Base-by-base conservation (phyloP, 1,284 basidiomycete genomes). In the Vanrija humicola region DNA sequence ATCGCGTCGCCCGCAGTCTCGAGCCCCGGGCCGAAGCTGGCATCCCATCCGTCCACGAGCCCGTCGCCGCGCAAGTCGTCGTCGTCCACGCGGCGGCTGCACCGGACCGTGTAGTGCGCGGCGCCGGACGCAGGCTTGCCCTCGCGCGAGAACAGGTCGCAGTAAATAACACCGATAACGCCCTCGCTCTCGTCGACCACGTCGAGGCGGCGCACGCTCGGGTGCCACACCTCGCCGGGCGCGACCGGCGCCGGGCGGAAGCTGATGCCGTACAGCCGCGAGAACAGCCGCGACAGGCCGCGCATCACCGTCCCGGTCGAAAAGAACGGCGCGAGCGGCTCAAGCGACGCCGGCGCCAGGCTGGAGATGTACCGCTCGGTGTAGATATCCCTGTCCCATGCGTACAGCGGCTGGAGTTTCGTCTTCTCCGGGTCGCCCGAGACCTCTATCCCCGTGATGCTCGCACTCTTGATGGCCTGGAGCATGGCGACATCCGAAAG, bases 51-150 rank as follows among this genome's bases (percentile, higher is more conserved):
- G 1, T 55, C 49, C 8, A 61, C 55, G 45, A 77, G 48, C 5
- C 67, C 60, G 72, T 98, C 94, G 0, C 83, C 83, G 0, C 68
- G 72, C 52, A 83, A 80, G 69, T 97, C 90, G 66, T 98, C 95
- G 59, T 94, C 85, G 66, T 98, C 94, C 1, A 89, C 87, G 48
- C 95, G 79, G 43, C 95, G 79, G 2, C 92, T 96, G 77, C 96
- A 98, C 10, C 93, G 84, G 10, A 98, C 92, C 3, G 95, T 98
- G 74, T 97, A 98, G 74, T 98, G 95, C 1, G 95, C 96, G 1
- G 96, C 94, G 14, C 91, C 90, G 43, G 85, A 83, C 34, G 34
- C 34, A 3, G 90, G 85, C 76, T 98, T 98, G 8, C 90, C 91
- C 39, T 82, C 79, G 29, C 95, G 81, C 9, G 86, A 83, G 73